phyloP scores from a whole-genome alignment of 1,284 basidiomycete species.

The Irpex rosettiformis region DNA sequence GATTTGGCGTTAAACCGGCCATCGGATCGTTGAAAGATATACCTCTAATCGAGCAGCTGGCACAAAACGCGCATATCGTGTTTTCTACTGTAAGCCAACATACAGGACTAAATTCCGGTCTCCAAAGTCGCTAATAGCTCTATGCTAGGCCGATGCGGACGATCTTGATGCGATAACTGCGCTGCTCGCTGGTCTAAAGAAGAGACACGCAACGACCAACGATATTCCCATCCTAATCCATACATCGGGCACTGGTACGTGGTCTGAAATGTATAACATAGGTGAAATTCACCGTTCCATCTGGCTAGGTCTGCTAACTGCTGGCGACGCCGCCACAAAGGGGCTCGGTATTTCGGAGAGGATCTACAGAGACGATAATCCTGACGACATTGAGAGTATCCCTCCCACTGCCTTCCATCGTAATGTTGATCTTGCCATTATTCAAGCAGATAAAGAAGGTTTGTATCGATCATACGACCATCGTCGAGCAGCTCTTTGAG shows the following conservation, averaged over 20 bases:
- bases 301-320: slow-evolving; percentile 31
- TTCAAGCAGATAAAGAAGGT: slow-evolving; percentile 33
- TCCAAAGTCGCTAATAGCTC: background rate
- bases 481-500: background rate
- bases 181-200: slow-evolving; percentile 44
- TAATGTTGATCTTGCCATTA: slow-evolving; percentile 25
- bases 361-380: slow-evolving; percentile 42
- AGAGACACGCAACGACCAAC: slow-evolving; percentile 32
- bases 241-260: slow-evolving; percentile 46
- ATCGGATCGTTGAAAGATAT: slow-evolving; percentile 18
- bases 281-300: slow-evolving; percentile 12
- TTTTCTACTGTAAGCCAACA: slow-evolving; percentile 14
- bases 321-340: slow-evolving; percentile 32
- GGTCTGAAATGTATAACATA: background rate
- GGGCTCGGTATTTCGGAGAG: slow-evolving; percentile 35
- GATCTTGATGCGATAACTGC: slow-evolving; percentile 36
- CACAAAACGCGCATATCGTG: slow-evolving; percentile 19
- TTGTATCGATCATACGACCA: background rate
- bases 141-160: slow-evolving; percentile 42
- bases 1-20: slow-evolving; percentile 20
- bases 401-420: slow-evolving; percentile 26
- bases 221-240: slow-evolving; percentile 45
- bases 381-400: slow-evolving; percentile 32
- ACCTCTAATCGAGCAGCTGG: slow-evolving; percentile 14
- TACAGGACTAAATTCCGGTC: background rate